phyloP scores from a whole-genome alignment of 1,284 basidiomycete species.

The Leccinum pachyderme region DNA sequence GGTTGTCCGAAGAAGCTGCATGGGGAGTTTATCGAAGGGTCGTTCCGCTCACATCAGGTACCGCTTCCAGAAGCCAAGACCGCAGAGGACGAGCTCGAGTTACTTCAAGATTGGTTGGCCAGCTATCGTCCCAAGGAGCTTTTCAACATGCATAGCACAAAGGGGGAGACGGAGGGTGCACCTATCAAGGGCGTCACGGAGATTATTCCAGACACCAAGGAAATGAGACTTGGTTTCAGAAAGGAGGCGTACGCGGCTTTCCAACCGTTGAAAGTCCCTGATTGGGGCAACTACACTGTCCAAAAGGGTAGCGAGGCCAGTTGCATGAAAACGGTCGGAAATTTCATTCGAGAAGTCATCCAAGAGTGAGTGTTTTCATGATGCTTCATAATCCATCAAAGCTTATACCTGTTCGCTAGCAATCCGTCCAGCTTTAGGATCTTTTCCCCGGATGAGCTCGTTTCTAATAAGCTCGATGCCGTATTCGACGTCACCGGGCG shows the following conservation, averaged over 20 bases:
- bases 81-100: constrained; percentile 57
- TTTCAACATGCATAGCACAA: constrained; percentile 40
- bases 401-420: constrained; percentile 30
- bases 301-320: constrained; percentile 59
- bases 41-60: constrained; percentile 76
- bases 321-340: constrained; percentile 77
- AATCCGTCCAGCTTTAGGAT: constrained; percentile 81
- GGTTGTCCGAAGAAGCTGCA: constrained; percentile 64
- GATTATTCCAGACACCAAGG: constrained; percentile 51
- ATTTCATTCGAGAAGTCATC: constrained; percentile 58
- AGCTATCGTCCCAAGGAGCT: constrained; percentile 66
- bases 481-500: constrained; percentile 64
- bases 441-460: constrained; percentile 91
- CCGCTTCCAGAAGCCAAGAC: constrained; percentile 73
- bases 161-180: constrained; percentile 36
- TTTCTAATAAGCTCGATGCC: constrained; percentile 85
- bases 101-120: constrained; percentile 68
- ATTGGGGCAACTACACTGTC: constrained; percentile 60
- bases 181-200: constrained; percentile 53
- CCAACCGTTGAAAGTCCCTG: constrained; percentile 58
- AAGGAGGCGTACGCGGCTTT: constrained; percentile 69
- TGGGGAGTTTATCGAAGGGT: constrained; percentile 75
- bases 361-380: constrained; percentile 40
- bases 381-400: not conserved
- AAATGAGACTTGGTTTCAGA: constrained; percentile 63